phyloP scores from a whole-genome alignment of 208 protist species.

The Trypanosoma rangeli region DNA sequence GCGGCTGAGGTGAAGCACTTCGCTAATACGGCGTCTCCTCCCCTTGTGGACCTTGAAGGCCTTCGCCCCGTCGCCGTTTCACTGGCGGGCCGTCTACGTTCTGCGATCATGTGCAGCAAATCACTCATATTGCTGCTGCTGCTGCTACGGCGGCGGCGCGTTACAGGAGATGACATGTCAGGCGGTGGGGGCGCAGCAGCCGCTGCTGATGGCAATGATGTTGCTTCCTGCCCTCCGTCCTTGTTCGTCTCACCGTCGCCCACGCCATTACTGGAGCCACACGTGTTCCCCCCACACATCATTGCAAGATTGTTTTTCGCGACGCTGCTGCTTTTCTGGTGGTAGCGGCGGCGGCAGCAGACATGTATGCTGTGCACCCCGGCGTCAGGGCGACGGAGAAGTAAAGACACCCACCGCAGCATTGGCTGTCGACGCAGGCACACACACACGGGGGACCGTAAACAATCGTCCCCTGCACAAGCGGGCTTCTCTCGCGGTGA shows the following conservation, averaged over 20 bases:
- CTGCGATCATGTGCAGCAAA: constrained; percentile 7
- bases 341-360: no score
- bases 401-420: not conserved
- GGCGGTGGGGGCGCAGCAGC: not conserved
- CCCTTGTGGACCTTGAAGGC: not conserved
- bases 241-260: not conserved
- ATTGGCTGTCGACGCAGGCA: no score
- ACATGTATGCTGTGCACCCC: no score
- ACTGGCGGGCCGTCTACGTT: not conserved
- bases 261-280: not conserved
- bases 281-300: not conserved
- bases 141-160: not conserved
- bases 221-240: not conserved
- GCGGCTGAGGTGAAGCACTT: constrained; percentile 13
- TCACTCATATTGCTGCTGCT: constrained; percentile 6
- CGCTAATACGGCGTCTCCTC: not conserved
- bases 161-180: not conserved
- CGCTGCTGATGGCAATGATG: not conserved
- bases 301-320: no score
- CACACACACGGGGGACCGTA: no score
- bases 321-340: no score
- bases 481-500: no score
- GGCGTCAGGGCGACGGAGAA: not conserved
- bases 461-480: no score
- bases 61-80: not conserved